A percentile compares a stretch with the other conserved stretches of the same genome.
These are phyloP conservation scores for Pyrenophora teres DNA, from an alignment of 2,329 filamentous ascomycete species.

Conservation along the genomic window DNA sequence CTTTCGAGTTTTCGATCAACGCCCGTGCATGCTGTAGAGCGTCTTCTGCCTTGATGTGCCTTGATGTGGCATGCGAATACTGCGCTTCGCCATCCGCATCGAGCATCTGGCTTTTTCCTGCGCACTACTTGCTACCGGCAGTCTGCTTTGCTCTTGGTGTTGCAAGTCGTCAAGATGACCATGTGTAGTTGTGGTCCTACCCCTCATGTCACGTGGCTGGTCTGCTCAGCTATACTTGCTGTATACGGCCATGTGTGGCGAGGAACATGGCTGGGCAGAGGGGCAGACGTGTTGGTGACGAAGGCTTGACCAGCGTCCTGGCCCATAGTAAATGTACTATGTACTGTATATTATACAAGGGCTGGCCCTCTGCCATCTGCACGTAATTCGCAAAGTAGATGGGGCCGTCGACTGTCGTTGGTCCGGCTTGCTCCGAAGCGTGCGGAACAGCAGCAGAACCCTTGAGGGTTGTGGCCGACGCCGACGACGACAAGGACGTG, in stretches of 20 bases:
- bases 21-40: conserved; percentile 13
- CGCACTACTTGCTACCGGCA: background rate
- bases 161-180: no score
- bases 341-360: background rate
- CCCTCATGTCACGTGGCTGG: conserved; percentile 10
- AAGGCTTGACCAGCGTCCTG: background rate
- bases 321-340: no score
- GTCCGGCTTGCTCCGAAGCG: conserved; percentile 7
- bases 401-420: conserved; percentile 1
- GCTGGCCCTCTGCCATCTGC: no score
- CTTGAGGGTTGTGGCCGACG: conserved; percentile 1
- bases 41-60: conserved; percentile 4
- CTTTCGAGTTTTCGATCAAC: conserved; percentile 20
- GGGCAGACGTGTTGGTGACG: background rate
- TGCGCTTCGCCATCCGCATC: background rate
- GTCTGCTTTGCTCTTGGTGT: conserved; percentile 2
- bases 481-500: no score
- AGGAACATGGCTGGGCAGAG: conserved; percentile 1
- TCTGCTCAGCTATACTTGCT: no score
- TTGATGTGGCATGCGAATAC: conserved; percentile 1
- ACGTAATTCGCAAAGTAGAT: no score
- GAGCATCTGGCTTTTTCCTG: background rate
- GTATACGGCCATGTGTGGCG: background rate
- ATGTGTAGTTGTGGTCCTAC: background rate
- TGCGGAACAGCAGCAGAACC: background rate